A percentile compares a stretch with the other conserved stretches of the same genome.
Conservation (phyloP, 2,329 filamentous ascomycete genomes). For the Ophiostoma himal-ulmi region DNA sequence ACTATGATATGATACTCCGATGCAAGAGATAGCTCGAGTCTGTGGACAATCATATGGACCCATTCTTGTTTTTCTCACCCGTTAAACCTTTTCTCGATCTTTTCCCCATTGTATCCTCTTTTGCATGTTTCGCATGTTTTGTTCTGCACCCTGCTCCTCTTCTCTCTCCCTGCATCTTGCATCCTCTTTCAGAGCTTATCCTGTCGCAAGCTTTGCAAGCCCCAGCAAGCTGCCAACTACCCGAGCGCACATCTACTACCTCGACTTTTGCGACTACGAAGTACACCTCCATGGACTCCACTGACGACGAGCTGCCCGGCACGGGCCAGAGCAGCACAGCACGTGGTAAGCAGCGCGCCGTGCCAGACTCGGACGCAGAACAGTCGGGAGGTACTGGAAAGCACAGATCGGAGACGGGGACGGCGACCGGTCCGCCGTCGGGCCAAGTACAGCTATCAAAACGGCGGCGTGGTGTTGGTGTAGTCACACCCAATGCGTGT, state of each 20-base stretch:
- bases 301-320: conserved; percentile 13
- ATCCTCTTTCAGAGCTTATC: neutral
- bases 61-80: neutral
- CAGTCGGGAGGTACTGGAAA: neutral
- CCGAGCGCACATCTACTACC: neutral
- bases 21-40: neutral
- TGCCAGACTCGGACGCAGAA: conserved; percentile 15
- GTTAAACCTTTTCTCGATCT: neutral
- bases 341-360: conserved; percentile 15
- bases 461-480: conserved; percentile 48
- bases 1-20: neutral
- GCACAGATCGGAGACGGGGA: neutral
- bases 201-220: neutral
- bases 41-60: neutral
- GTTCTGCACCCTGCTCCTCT: conserved; percentile 1
- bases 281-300: conserved; percentile 9
- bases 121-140: neutral
- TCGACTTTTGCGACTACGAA: neutral
- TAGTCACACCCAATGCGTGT: conserved; percentile 56
- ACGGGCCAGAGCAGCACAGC: neutral
- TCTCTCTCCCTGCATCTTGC: neutral
- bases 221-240: neutral
- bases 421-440: neutral
- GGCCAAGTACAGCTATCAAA: conserved; percentile 32
- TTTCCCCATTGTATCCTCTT: neutral